Evolutionary conservation across 78 protist genomes (phyloP).

Genomic region (Paratrimastix pyriformis): DNA sequence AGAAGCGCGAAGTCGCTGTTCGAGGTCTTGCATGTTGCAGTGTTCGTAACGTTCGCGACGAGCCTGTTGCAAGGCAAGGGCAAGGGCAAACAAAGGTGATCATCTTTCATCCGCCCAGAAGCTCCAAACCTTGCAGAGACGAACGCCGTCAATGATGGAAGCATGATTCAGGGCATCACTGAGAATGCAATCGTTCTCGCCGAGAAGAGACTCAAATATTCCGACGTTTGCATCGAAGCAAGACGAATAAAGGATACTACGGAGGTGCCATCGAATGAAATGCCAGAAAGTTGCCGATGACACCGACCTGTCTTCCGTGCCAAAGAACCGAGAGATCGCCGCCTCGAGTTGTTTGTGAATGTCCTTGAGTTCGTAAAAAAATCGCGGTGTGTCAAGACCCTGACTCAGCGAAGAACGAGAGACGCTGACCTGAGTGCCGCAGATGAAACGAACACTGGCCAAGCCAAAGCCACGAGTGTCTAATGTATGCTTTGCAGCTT

Average conservation of each 20-base stretch:
- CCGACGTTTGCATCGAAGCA: constrained; percentile 69
- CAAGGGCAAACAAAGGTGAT: background rate
- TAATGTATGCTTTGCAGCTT: constrained; percentile 33
- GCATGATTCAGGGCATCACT: constrained; percentile 65
- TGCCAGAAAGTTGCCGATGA: too few relatives aligned
- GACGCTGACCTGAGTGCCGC: constrained; percentile 62
- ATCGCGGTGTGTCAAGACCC: too few relatives aligned
- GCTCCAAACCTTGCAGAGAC: constrained; percentile 45
- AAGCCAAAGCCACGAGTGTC: constrained; percentile 46
- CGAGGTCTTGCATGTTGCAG: constrained; percentile 51
- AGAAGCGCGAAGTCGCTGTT: constrained; percentile 35
- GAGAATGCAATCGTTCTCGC: constrained; percentile 52
- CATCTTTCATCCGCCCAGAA: background rate
- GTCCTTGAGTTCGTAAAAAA: too few relatives aligned
- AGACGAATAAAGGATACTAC: constrained; percentile 17
- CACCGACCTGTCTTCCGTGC: constrained; percentile 50
- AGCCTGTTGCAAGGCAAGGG: too few relatives aligned
- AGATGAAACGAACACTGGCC: constrained; percentile 60
- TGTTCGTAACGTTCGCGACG: constrained; percentile 36
- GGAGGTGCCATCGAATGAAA: too few relatives aligned
- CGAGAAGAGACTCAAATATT: constrained; percentile 54
- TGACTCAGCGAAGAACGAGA: too few relatives aligned
- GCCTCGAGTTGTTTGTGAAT: constrained; percentile 56
- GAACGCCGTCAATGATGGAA: constrained; percentile 65
- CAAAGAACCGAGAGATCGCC: constrained; percentile 38